A percentile compares a stretch with the other conserved stretches of the same genome.
Evolutionary conservation across 1,284 basidiomycete genomes (phyloP).

Genomic region (Cystobasidium sp.): DNA sequence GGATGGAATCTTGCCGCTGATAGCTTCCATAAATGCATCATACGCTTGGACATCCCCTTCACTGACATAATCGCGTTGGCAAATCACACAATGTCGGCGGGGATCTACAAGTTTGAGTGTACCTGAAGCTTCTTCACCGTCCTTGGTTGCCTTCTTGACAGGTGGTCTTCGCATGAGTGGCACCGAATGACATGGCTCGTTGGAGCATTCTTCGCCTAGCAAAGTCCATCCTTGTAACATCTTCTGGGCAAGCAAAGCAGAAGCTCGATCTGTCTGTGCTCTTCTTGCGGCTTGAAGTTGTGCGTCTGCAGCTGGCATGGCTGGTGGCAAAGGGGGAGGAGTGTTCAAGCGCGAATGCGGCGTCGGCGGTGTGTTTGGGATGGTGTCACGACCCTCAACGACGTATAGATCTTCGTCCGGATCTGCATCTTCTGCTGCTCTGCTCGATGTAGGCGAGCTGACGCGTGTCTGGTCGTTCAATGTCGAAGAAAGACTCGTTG

Average conservation of each 20-base stretch:
- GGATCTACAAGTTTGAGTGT: constrained; percentile 25
- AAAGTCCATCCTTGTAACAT: constrained; percentile 80
- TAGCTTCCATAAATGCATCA: constrained; percentile 25
- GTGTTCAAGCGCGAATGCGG: constrained; percentile 21
- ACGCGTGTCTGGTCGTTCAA: constrained; percentile 34
- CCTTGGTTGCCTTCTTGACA: constrained; percentile 13
- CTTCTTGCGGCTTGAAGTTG: constrained; percentile 59
- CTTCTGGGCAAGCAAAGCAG: constrained; percentile 72
- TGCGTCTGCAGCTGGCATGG: constrained; percentile 8
- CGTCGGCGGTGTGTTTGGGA: constrained; percentile 34
- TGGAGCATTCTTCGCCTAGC: constrained; percentile 78
- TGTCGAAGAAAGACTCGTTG: constrained; percentile 24
- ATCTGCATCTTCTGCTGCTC: constrained; percentile 4
- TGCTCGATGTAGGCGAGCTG: constrained; percentile 32
- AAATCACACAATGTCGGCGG: constrained; percentile 40
- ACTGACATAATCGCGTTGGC: constrained; percentile 37
- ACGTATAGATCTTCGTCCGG: constrained; percentile 17
- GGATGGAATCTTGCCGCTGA: constrained; percentile 2
- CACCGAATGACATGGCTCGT: constrained; percentile 54
- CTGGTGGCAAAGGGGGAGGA: constrained; percentile 13
- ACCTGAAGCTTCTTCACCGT: constrained; percentile 8
- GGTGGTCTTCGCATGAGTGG: constrained; percentile 52
- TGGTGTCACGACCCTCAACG: not conserved
- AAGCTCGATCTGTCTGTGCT: constrained; percentile 76
- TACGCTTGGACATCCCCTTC: constrained; percentile 30